Conservation (phyloP, 805 yeast genomes). For the Saturnispora quitensis region DNA sequence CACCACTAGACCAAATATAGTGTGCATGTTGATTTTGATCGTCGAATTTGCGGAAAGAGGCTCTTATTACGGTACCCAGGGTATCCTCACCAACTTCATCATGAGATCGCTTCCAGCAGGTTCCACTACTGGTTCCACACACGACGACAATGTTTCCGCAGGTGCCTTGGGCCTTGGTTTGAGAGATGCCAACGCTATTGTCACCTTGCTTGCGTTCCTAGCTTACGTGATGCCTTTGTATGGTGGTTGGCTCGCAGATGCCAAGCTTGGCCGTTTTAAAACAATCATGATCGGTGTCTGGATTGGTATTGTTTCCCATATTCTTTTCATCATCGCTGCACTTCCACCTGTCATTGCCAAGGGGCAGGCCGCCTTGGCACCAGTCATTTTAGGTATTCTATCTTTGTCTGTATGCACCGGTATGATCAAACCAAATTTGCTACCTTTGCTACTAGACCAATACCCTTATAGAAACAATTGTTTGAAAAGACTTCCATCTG, state of each 20-base stretch:
- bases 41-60: slow-evolving; percentile 49
- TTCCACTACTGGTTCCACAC: slow-evolving; percentile 38
- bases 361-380: slow-evolving; percentile 32
- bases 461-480: slow-evolving; percentile 52
- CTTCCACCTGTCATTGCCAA: slow-evolving; percentile 35
- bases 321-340: slow-evolving; percentile 41
- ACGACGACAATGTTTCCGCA: slow-evolving; percentile 24
- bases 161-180: slow-evolving; percentile 45
- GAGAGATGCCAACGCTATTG: slow-evolving; percentile 38
- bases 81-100: slow-evolving; percentile 39
- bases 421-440: slow-evolving; percentile 44
- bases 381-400: slow-evolving; percentile 34
- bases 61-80: slow-evolving; percentile 41
- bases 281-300: slow-evolving; percentile 42
- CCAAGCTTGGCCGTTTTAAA: slow-evolving; percentile 37
- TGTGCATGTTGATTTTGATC: slow-evolving; percentile 40
- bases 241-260: slow-evolving; percentile 47
- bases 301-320: slow-evolving; percentile 38
- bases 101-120: slow-evolving; percentile 43
- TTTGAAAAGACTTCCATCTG: slow-evolving; percentile 48
- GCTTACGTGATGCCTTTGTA: slow-evolving; percentile 42
- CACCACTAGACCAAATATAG: slow-evolving; percentile 37
- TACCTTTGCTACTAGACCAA: slow-evolving; percentile 49
- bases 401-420: slow-evolving; percentile 43
- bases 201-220: slow-evolving; percentile 36